Evolutionary conservation across 2,329 filamentous ascomycete species (phyloP).

Genomic region (Alternaria sp.): DNA sequence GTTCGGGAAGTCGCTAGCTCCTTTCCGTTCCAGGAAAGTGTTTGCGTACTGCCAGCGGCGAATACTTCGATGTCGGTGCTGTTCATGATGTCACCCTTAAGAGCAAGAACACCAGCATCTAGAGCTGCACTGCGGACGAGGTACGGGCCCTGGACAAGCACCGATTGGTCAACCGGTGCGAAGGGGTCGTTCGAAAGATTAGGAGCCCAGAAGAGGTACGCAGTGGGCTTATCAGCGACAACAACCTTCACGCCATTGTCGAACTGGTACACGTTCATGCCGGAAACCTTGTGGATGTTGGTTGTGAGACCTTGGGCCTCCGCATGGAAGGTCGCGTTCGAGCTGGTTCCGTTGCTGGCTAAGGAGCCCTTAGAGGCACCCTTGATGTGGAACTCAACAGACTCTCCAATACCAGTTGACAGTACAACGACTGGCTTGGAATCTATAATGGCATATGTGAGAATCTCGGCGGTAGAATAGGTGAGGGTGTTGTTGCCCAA

Average conservation of each 20-base stretch:
- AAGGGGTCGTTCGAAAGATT: conserved; percentile 52
- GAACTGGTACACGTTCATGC: conserved; percentile 48
- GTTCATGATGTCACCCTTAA: conserved; percentile 51
- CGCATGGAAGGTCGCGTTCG: conserved; percentile 55
- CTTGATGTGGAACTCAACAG: conserved; percentile 54
- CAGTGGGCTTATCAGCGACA: conserved; percentile 50
- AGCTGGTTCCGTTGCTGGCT: conserved; percentile 53
- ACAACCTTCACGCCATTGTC: conserved; percentile 50
- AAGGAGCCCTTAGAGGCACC: conserved; percentile 50
- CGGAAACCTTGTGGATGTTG: conserved; percentile 44
- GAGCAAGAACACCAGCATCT: conserved; percentile 35
- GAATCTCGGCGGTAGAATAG: conserved; percentile 63
- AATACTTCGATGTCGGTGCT: conserved; percentile 52
- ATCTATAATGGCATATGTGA: conserved; percentile 55
- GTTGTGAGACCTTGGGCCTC: conserved; percentile 50
- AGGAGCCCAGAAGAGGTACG: conserved; percentile 53
- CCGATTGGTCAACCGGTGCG: conserved; percentile 50
- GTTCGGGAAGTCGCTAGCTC: conserved; percentile 42
- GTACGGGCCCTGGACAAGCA: conserved; percentile 54
- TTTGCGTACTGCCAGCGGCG: conserved; percentile 35
- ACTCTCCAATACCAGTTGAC: conserved; percentile 52
- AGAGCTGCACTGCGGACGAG: conserved; percentile 48
- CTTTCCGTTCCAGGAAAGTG: conserved; percentile 53
- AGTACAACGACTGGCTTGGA: conserved; percentile 51
- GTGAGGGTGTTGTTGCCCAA: conserved; percentile 63